Conservation (phyloP, 306 rosid species). For the Trifolium subterraneum region DNA sequence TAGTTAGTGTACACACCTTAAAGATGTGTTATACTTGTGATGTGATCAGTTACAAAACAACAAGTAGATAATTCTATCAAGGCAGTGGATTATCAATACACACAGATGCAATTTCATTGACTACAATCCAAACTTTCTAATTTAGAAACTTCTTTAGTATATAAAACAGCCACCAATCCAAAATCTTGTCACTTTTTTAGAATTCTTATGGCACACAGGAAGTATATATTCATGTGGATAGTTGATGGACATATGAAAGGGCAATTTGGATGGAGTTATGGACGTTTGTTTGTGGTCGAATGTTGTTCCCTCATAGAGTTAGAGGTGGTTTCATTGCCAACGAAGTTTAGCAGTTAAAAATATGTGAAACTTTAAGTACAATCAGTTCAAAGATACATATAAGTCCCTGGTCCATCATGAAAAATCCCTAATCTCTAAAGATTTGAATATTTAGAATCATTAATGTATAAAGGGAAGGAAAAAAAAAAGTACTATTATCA, state of each 20-base stretch:
- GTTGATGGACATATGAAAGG: slow-evolving; percentile 19
- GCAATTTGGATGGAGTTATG: slow-evolving; percentile 1
- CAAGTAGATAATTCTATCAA: neutral
- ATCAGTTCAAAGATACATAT: slow-evolving; percentile 23
- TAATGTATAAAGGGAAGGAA: slow-evolving; percentile 3
- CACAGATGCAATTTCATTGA: neutral
- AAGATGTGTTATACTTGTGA: neutral
- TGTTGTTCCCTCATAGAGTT: slow-evolving; percentile 12
- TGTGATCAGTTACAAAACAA: slow-evolving; percentile 2
- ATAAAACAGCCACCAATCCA: neutral
- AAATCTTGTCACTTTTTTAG: slow-evolving; percentile 14
- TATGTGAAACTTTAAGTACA: neutral
- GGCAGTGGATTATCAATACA: neutral
- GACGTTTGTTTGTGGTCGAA: slow-evolving; percentile 3
- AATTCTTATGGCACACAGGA: slow-evolving; percentile 16
- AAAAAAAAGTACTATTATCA: slow-evolving; percentile 30
- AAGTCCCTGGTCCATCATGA: neutral
- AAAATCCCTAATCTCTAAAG: neutral
- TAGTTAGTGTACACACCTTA: slow-evolving; percentile 3
- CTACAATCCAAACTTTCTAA: slow-evolving; percentile 5
- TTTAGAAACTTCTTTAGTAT: neutral
- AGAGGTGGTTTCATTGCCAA: slow-evolving; percentile 23
- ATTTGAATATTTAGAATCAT: slow-evolving; percentile 30
- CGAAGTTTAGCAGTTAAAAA: neutral
- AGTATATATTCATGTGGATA: neutral